phyloP scores from a whole-genome alignment of 2,329 filamentous ascomycete species.

The Pezicula rhizophila region DNA sequence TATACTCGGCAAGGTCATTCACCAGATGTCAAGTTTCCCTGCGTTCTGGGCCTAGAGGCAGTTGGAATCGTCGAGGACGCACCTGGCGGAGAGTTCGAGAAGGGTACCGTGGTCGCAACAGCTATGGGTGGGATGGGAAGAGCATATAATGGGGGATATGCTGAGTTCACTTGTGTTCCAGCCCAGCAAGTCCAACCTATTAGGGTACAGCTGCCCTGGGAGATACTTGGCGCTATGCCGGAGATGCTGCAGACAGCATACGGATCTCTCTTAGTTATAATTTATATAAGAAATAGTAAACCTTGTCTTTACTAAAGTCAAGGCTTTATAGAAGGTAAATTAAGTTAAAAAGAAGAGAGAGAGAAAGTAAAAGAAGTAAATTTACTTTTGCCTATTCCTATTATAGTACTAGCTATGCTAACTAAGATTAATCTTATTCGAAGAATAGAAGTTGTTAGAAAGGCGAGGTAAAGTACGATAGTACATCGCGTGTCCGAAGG shows the following conservation, averaged over 20 bases:
- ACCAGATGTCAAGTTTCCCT: slow-evolving; percentile 12
- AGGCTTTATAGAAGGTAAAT: too few relatives aligned
- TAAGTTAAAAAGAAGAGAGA: too few relatives aligned
- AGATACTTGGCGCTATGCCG: slow-evolving; percentile 38
- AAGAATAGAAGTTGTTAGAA: too few relatives aligned
- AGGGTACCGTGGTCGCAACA: slow-evolving; percentile 37
- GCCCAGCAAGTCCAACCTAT: slow-evolving; percentile 33
- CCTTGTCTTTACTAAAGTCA: too few relatives aligned
- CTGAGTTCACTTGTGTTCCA: slow-evolving; percentile 40
- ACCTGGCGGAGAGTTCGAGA: slow-evolving; percentile 27
- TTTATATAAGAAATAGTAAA: too few relatives aligned
- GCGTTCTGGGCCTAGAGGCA: slow-evolving; percentile 19
- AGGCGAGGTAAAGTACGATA: too few relatives aligned
- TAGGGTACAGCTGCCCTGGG: slow-evolving; percentile 33
- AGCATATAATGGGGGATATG: slow-evolving; percentile 41
- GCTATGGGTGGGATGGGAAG: slow-evolving; percentile 44
- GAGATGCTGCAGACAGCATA: slow-evolving; percentile 46
- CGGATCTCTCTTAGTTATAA: too few relatives aligned
- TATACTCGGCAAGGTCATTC: slow-evolving; percentile 30
- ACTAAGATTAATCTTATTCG: too few relatives aligned
- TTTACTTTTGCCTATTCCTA: too few relatives aligned
- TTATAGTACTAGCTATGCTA: too few relatives aligned
- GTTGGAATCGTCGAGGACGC: slow-evolving; percentile 11
- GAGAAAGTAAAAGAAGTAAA: too few relatives aligned
- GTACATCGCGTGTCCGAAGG: too few relatives aligned